Evolutionary conservation across 176 grass and related monocot species (phyloP).

Genomic region (Poa pratensis): DNA sequence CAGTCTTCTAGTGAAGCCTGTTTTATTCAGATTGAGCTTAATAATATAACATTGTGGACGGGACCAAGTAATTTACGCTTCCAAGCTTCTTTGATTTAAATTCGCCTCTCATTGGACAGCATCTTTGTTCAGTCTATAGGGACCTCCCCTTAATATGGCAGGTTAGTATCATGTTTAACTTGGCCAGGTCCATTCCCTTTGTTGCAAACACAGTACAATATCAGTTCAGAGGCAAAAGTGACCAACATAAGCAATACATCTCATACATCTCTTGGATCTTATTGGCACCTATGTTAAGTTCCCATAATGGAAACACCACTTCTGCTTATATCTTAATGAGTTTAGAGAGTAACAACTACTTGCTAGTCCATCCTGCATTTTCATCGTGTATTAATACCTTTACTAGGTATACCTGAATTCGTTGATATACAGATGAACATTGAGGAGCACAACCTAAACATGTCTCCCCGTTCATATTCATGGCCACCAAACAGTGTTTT

Average conservation of each 20-base stretch:
- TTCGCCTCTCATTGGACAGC: neutral
- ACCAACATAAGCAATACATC: constrained; percentile 2
- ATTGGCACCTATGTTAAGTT: constrained; percentile 24
- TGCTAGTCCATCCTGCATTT: constrained; percentile 18
- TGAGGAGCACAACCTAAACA: constrained; percentile 15
- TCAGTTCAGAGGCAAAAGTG: neutral
- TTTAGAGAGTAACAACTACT: constrained; percentile 9
- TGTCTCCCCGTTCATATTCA: constrained; percentile 16
- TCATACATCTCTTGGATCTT: neutral
- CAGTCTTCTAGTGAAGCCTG: constrained; percentile 11
- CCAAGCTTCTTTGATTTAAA: constrained; percentile 21
- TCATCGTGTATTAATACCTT: constrained; percentile 15
- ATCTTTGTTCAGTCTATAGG: neutral
- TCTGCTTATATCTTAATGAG: constrained; percentile 20
- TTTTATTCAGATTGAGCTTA: constrained; percentile 10
- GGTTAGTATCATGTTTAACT: constrained; percentile 6
- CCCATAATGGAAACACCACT: neutral
- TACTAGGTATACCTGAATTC: constrained; percentile 26
- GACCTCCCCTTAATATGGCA: neutral
- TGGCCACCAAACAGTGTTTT: constrained; percentile 20
- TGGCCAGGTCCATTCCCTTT: neutral
- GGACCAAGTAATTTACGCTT: constrained; percentile 15
- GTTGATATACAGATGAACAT: constrained; percentile 25
- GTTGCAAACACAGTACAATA: constrained; percentile 7
- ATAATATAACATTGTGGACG: neutral